Conservation (phyloP, 768 basidiomycete species). For the Saitozyma sp. region DNA sequence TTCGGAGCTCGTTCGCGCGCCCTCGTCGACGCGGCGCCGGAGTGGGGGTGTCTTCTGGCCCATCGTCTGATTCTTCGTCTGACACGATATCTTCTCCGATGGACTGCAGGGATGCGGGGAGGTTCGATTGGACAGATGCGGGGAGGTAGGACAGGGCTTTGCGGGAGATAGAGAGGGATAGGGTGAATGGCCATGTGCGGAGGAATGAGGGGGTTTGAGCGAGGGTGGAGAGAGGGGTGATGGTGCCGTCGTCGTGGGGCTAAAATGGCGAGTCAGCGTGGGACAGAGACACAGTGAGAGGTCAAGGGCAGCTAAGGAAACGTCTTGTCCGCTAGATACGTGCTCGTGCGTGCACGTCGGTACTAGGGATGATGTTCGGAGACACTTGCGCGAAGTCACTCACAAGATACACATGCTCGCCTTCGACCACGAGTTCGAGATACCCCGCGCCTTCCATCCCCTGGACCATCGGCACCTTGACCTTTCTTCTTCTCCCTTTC, state of each 20-base stretch:
- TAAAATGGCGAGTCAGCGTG: conserved; percentile 11
- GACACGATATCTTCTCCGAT: background rate
- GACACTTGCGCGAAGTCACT: conserved; percentile 16
- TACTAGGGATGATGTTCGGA: too few species aligned
- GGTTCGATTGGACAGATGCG: conserved; percentile 19
- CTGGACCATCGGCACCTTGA: conserved; percentile 49
- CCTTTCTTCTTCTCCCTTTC: conserved; percentile 38
- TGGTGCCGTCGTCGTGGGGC: conserved; percentile 37
- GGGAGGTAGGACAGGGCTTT: conserved; percentile 22
- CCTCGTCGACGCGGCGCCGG: conserved; percentile 22
- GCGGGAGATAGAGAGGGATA: conserved; percentile 11
- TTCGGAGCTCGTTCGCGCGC: conserved; percentile 4
- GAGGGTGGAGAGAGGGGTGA: conserved; percentile 29
- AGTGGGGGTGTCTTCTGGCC: background rate
- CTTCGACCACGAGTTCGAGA: conserved; percentile 47
- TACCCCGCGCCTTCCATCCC: conserved; percentile 33
- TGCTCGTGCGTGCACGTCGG: background rate
- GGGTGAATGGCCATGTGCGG: conserved; percentile 37
- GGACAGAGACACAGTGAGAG: background rate
- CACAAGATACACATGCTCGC: conserved; percentile 49
- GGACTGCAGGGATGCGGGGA: conserved; percentile 26
- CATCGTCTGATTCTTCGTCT: conserved; percentile 10
- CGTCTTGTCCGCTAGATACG: background rate
- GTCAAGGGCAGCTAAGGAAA: background rate
- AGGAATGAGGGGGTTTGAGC: conserved; percentile 25